Evolutionary conservation across 2,329 filamentous ascomycete species (phyloP).

Genomic region (Xylariaceae sp.): DNA sequence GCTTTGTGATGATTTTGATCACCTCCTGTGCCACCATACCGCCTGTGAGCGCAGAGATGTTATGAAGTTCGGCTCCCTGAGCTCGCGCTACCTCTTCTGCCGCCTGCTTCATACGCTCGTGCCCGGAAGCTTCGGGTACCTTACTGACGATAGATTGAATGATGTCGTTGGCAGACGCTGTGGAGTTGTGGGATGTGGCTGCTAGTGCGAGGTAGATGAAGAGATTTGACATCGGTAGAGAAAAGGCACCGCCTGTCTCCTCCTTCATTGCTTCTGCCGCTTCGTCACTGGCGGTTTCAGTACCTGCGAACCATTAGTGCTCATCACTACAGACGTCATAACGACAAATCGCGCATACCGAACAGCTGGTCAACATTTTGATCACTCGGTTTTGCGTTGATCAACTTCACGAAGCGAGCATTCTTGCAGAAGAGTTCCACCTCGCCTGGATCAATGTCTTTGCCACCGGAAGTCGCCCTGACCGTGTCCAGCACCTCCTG

Average conservation of each 20-base stretch:
- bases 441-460: conserved; percentile 61
- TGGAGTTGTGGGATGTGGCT: conserved; percentile 43
- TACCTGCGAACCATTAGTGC: conserved; percentile 37
- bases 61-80: conserved; percentile 83
- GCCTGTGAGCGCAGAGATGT: conserved; percentile 80
- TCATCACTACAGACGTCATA: not conserved
- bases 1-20: conserved; percentile 79
- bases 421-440: conserved; percentile 95
- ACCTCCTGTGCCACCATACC: conserved; percentile 96
- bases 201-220: conserved; percentile 66
- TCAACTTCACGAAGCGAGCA: conserved; percentile 84
- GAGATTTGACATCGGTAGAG: conserved; percentile 54
- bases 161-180: conserved; percentile 49
- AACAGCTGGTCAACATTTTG: conserved; percentile 48
- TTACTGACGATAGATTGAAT: conserved; percentile 39
- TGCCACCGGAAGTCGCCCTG: conserved; percentile 45
- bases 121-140: conserved; percentile 43
- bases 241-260: conserved; percentile 25
- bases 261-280: conserved; percentile 41
- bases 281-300: conserved; percentile 51
- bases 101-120: conserved; percentile 48
- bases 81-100: conserved; percentile 70
- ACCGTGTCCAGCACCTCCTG: conserved; percentile 68
- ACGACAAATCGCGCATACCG: conserved; percentile 38
- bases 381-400: conserved; percentile 50